Evolutionary conservation across 164 flowering plant species (phyloP).

Genomic region (Buxus sempervirens): DNA sequence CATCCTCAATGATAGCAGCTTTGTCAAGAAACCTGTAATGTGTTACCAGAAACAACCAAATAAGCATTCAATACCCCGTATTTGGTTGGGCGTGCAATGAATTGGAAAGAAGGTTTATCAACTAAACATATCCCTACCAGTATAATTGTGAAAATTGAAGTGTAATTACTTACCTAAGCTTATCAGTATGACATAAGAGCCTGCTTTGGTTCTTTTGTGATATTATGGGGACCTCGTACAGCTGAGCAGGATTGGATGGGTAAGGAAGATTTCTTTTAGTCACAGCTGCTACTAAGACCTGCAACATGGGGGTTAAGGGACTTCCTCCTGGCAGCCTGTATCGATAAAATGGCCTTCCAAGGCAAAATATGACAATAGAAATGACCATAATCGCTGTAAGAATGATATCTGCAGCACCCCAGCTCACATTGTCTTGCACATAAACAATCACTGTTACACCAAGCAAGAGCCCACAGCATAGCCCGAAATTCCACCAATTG

Average conservation of each 20-base stretch:
- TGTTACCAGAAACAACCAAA: background rate
- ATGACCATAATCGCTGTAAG: slow-evolving; percentile 54
- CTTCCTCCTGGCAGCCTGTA: slow-evolving; percentile 61
- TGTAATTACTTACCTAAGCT: slow-evolving; percentile 50
- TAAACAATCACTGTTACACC: slow-evolving; percentile 81
- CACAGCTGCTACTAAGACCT: slow-evolving; percentile 75
- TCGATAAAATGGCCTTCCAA: slow-evolving; percentile 68
- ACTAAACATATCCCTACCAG: too few species aligned
- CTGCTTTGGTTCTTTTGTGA: slow-evolving; percentile 34
- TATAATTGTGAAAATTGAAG: background rate
- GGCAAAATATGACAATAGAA: slow-evolving; percentile 41
- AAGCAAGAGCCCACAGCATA: slow-evolving; percentile 64
- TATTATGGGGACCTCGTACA: slow-evolving; percentile 53
- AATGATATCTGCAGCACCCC: slow-evolving; percentile 68
- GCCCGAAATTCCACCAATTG: slow-evolving; percentile 90
- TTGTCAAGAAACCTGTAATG: slow-evolving; percentile 74
- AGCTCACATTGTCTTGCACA: slow-evolving; percentile 68
- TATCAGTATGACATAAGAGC: slow-evolving; percentile 59
- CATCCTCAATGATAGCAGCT: slow-evolving; percentile 68
- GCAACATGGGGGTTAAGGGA: slow-evolving; percentile 80
- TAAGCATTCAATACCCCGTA: too few species aligned
- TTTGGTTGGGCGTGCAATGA: too few species aligned
- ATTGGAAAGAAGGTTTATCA: too few species aligned
- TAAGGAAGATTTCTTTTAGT: slow-evolving; percentile 56
- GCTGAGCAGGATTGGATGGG: slow-evolving; percentile 46